phyloP scores from a whole-genome alignment of 148 eudicot genomes.

The Rhododendron kiyosumense region DNA sequence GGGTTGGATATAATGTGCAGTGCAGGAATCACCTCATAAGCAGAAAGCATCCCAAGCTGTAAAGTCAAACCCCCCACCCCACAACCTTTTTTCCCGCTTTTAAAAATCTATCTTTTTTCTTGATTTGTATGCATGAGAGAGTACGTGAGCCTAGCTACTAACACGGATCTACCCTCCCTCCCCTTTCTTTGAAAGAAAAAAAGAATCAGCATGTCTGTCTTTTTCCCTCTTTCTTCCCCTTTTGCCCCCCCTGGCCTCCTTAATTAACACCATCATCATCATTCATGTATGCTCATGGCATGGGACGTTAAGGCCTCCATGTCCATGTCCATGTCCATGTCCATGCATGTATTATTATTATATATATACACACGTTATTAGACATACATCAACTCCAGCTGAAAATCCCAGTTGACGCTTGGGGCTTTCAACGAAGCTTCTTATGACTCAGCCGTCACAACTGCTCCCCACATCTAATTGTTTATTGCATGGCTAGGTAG shows the following conservation, averaged over 20 bases:
- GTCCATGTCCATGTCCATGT: not conserved
- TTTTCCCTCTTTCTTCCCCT: conserved; percentile 2
- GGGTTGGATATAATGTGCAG: not conserved
- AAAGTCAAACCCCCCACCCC: conserved; percentile 16
- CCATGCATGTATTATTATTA: not conserved
- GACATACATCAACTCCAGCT: not conserved
- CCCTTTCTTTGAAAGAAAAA: not conserved
- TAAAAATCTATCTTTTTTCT: not conserved
- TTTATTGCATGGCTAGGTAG: not conserved
- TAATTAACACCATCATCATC: not conserved
- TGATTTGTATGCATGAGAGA: conserved; percentile 3
- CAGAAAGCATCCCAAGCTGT: not conserved
- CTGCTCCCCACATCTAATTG: not conserved
- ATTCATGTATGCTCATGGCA: conserved; percentile 6
- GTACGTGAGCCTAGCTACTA: conserved; percentile 5
- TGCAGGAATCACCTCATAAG: not conserved
- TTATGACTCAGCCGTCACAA: not conserved
- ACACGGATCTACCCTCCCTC: conserved; percentile 3
- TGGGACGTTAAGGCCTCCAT: not conserved
- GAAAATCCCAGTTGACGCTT: not conserved
- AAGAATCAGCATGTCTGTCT: conserved; percentile 31
- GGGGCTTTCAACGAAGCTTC: not conserved
- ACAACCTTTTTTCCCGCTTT: not conserved
- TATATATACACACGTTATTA: not conserved
- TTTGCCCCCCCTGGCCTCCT: not conserved